Conservation (phyloP, 768 basidiomycete species). For the Podaxis pistillaris region DNA sequence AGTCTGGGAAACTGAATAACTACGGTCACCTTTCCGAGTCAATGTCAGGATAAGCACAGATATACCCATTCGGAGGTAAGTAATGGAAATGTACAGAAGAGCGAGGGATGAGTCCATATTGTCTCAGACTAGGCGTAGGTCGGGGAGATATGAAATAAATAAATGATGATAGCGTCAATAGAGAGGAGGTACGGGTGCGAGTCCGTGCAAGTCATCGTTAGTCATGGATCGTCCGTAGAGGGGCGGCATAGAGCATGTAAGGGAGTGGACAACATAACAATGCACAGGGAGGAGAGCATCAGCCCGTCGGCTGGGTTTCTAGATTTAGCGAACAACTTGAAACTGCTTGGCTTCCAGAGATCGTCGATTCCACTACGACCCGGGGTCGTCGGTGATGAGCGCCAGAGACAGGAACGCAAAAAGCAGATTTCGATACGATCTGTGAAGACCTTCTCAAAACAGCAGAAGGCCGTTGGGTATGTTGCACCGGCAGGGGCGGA, state of each 20-base stretch:
- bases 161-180: neutral
- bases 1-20: neutral
- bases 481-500: neutral
- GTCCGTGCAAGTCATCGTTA: neutral
- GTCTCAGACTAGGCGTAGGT: neutral
- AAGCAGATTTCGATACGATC: neutral
- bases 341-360: neutral
- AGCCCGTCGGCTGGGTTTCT: neutral
- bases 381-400: conserved; percentile 1
- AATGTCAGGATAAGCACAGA: neutral
- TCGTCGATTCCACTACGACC: neutral
- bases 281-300: neutral
- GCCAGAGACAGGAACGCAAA: neutral
- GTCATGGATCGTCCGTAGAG: neutral
- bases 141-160: neutral
- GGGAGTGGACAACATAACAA: neutral
- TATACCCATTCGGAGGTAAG: neutral
- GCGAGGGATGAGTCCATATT: neutral
- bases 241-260: neutral
- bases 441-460: neutral
- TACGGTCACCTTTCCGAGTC: neutral
- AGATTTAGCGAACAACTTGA: neutral
- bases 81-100: conserved; percentile 1
- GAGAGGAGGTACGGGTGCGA: neutral
- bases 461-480: neutral